phyloP scores from a whole-genome alignment of 169 alveolate genomes.

The Plasmodium sp. region DNA sequence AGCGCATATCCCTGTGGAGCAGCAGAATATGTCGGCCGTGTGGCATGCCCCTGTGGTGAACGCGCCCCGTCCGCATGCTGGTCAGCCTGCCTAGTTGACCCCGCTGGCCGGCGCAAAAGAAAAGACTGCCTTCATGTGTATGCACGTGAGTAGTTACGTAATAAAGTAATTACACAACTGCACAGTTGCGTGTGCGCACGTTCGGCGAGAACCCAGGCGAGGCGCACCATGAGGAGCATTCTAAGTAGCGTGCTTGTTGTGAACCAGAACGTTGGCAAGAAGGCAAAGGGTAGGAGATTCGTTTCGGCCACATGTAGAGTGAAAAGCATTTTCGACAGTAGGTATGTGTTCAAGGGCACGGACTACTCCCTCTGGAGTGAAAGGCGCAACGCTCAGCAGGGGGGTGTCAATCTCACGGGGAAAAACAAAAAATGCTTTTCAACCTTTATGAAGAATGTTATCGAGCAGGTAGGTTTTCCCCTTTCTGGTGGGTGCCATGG shows the following conservation, averaged over 20 bases:
- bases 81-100: neutral
- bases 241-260: conserved; percentile 21
- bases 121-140: neutral
- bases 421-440: conserved; percentile 60
- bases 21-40: neutral
- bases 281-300: conserved; percentile 26
- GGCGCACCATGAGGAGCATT: conserved; percentile 40
- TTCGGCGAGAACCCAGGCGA: neutral
- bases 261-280: conserved; percentile 13
- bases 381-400: neutral
- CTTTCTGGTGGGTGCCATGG: neutral
- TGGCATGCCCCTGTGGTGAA: neutral
- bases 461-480: conserved; percentile 73
- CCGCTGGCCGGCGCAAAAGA: neutral
- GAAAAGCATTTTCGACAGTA: neutral
- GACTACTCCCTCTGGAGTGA: neutral
- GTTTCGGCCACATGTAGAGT: conserved; percentile 16
- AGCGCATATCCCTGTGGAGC: neutral
- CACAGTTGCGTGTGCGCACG: neutral
- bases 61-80: neutral
- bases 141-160: neutral
- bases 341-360: neutral
- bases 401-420: neutral
- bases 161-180: neutral
- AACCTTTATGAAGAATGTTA: conserved; percentile 82